Base-by-base conservation (phyloP, 805 yeast genomes). In the Starmerella floricola region DNA sequence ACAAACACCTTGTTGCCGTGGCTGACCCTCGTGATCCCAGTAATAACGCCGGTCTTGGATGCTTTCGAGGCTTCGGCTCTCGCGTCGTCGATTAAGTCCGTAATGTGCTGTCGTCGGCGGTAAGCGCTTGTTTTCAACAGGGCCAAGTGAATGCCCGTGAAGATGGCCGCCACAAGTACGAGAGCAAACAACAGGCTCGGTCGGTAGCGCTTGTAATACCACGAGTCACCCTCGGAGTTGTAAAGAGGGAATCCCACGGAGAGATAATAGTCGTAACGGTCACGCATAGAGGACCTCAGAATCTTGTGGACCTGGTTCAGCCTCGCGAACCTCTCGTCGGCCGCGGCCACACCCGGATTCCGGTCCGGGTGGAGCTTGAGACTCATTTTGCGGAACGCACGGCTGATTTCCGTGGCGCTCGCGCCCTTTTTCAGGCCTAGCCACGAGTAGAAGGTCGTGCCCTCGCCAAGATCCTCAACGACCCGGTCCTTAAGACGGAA, bases 301-400 rank as follows among this genome's bases (percentile, higher is more conserved):
- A 87, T 77, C 55, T 80, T 74, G 27, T 86, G 79, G 18, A 84
- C 81, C 21, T 77, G 60, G 27, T 91, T 81, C 29, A 91, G 69
- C 23, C 88, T 66, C 54, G 88, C 84, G 57, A 78, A 91, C 31
- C 84, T 68, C 51, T 76, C 81, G 47, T 72, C 77, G 4, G 79
- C 81, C 18, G 61, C 57, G n/a, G n/a, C n/a, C 48, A 62, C 66
- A 34, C 57, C 56, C n/a, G 59, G 58, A 48, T 61, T 58, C 60
- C 88, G 86, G 62, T 88, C 98, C 0, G 98, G 98, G 57, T 88
- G 98, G 51, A 80, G 67, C 48, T 67, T 68, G 40, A 79, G 68
- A 2, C 94, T 78, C 26, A 79, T 57, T 53, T 74, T 78, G 56
- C 83, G 76, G 63, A 81, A 79, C 33, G 67, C 64, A 40, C 54